Evolutionary conservation across 2,329 filamentous ascomycete genomes (phyloP).

Genomic region (Arthrobotrys sphaeroides): DNA sequence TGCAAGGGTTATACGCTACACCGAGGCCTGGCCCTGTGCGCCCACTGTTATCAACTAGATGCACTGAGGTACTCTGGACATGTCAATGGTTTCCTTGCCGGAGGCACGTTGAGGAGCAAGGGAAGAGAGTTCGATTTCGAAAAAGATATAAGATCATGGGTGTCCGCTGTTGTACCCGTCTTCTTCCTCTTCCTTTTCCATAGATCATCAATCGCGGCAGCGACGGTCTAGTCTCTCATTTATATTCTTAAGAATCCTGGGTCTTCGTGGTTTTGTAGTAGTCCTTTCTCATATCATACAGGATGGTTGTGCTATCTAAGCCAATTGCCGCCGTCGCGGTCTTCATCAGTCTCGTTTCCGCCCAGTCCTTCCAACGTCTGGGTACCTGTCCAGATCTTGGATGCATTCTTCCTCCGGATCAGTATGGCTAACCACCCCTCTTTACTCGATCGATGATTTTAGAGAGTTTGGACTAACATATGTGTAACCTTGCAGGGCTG

Average conservation of each 20-base stretch:
- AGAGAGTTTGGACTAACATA: background rate
- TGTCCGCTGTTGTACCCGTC: constrained; percentile 13
- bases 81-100: background rate
- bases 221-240: constrained; percentile 41
- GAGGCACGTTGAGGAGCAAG: background rate
- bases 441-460: background rate
- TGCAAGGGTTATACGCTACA: constrained; percentile 25
- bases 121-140: background rate
- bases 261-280: constrained; percentile 19
- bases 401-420: constrained; percentile 71
- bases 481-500: constrained; percentile 65
- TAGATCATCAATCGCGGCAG: constrained; percentile 49
- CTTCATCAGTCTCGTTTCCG: constrained; percentile 63
- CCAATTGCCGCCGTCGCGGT: constrained; percentile 60
- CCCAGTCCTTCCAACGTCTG: constrained; percentile 70
- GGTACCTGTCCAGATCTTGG: constrained; percentile 69
- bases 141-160: constrained; percentile 40
- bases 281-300: constrained; percentile 24
- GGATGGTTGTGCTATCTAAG: constrained; percentile 58
- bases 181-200: constrained; percentile 9
- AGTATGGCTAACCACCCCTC: constrained; percentile 57
- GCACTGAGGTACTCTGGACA: background rate
- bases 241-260: constrained; percentile 10
- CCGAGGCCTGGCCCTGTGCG: constrained; percentile 7
- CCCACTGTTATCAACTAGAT: background rate